phyloP scores from a whole-genome alignment of 169 alveolate species.

The Perkinsus chesapeaki region DNA sequence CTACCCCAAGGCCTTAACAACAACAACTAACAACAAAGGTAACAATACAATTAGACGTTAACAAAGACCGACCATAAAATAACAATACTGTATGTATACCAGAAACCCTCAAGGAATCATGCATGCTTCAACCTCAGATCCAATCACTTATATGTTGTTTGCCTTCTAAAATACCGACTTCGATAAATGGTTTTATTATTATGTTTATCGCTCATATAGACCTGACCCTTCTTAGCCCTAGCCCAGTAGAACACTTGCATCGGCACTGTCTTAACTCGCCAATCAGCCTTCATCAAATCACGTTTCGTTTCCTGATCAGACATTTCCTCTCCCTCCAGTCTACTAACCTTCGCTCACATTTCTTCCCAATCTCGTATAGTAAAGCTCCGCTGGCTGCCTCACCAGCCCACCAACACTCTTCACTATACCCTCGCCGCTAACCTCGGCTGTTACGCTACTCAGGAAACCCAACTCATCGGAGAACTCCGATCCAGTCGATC shows the following conservation, averaged over 20 bases:
- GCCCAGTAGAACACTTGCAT: constrained; percentile 1
- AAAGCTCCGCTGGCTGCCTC: neutral
- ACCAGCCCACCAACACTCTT: neutral
- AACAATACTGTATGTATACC: too few relatives aligned
- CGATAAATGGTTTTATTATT: neutral
- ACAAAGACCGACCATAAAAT: too few relatives aligned
- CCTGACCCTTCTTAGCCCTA: neutral
- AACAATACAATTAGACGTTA: too few relatives aligned
- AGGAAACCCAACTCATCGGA: neutral
- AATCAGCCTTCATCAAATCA: neutral
- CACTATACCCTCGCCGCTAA: neutral
- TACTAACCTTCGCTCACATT: neutral
- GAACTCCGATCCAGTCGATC: neutral
- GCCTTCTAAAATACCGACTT: neutral
- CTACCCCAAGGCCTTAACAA: neutral
- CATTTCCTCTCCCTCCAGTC: neutral
- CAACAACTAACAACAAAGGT: too few relatives aligned
- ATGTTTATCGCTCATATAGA: neutral
- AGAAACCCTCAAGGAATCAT: neutral
- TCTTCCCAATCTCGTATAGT: neutral
- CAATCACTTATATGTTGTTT: neutral
- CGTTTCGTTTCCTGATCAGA: neutral
- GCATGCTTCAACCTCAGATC: neutral
- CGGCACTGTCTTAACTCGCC: neutral
- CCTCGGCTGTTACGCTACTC: neutral